Evolutionary conservation across 1,284 basidiomycete genomes (phyloP).

Genomic region (Cryptococcus floricola): DNA sequence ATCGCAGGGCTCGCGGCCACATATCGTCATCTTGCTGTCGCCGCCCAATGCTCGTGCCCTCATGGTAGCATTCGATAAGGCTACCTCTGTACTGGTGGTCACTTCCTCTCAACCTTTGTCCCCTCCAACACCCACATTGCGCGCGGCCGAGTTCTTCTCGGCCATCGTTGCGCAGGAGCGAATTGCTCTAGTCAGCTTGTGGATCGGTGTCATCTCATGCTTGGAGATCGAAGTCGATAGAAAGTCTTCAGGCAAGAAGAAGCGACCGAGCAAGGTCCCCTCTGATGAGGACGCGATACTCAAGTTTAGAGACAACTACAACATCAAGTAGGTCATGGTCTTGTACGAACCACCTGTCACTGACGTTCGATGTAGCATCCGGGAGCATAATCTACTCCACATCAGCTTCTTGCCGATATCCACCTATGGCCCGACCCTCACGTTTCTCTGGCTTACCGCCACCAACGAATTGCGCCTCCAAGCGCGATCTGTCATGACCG

Average conservation of each 20-base stretch:
- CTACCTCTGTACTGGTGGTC: slow-evolving; percentile 25
- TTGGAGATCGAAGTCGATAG: slow-evolving; percentile 43
- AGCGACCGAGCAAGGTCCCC: slow-evolving; percentile 14
- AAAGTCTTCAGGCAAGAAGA: slow-evolving; percentile 28
- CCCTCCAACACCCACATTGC: slow-evolving; percentile 35
- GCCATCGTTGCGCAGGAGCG: slow-evolving; percentile 31
- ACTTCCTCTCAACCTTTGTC: slow-evolving; percentile 30
- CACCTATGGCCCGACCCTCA: slow-evolving; percentile 56
- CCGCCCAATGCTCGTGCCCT: slow-evolving; percentile 45
- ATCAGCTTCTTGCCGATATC: slow-evolving; percentile 60
- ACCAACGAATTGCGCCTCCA: slow-evolving; percentile 57
- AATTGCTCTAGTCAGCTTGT: slow-evolving; percentile 39
- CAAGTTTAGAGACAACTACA: slow-evolving; percentile 38
- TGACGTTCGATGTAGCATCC: slow-evolving; percentile 53
- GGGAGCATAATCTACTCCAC: slow-evolving; percentile 69
- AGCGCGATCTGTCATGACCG: slow-evolving; percentile 58
- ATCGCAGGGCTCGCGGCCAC: slow-evolving; percentile 34
- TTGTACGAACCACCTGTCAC: neutral
- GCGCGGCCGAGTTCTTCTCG: slow-evolving; percentile 46
- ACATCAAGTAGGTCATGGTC: slow-evolving; percentile 43
- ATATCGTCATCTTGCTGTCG: slow-evolving; percentile 39
- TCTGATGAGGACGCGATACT: slow-evolving; percentile 21
- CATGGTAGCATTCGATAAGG: slow-evolving; percentile 27
- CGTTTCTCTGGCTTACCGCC: slow-evolving; percentile 56
- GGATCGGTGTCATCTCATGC: slow-evolving; percentile 45